These are phyloP conservation scores for Magnaporthales sp. DNA, from an alignment of 2,329 filamentous ascomycete species.

Conservation along the genomic window DNA sequence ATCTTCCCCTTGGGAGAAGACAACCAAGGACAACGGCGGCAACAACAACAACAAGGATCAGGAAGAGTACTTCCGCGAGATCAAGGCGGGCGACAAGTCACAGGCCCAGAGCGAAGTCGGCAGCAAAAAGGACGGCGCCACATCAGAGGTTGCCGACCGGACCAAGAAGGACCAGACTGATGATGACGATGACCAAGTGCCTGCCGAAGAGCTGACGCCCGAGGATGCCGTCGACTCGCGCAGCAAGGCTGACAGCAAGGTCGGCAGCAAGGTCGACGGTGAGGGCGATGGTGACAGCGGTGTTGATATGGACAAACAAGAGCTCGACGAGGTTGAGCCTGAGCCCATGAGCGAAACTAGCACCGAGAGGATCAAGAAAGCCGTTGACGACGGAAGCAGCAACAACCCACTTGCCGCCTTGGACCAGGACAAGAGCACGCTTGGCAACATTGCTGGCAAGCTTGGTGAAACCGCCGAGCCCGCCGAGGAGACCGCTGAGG, in stretches of 20 bases:
- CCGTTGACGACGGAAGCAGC: slow-evolving; percentile 1
- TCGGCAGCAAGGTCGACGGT: slow-evolving; percentile 5
- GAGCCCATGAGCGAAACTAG: slow-evolving; percentile 10
- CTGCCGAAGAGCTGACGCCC: slow-evolving; percentile 9
- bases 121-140: background rate
- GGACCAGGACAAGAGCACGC: background rate
- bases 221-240: slow-evolving; percentile 6
- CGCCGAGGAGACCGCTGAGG: slow-evolving; percentile 9
- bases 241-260: background rate
- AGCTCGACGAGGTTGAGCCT: slow-evolving; percentile 10
- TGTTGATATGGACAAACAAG: slow-evolving; percentile 7
- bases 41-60: background rate
- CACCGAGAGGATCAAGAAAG: background rate
- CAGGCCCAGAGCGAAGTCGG: slow-evolving; percentile 6
- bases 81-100: slow-evolving; percentile 1
- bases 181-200: slow-evolving; percentile 6
- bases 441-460: slow-evolving; percentile 12
- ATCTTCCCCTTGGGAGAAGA: background rate
- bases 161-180: background rate
- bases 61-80: slow-evolving; percentile 2
- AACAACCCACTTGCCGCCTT: background rate
- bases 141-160: background rate
- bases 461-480: slow-evolving; percentile 11
- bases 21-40: slow-evolving; percentile 3
- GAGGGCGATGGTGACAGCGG: slow-evolving; percentile 5